A percentile compares a stretch with the other conserved stretches of the same genome.
These are phyloP conservation scores for Fusarium guadeloupense DNA, from an alignment of 2,329 filamentous ascomycete species.

Conservation along the genomic window DNA sequence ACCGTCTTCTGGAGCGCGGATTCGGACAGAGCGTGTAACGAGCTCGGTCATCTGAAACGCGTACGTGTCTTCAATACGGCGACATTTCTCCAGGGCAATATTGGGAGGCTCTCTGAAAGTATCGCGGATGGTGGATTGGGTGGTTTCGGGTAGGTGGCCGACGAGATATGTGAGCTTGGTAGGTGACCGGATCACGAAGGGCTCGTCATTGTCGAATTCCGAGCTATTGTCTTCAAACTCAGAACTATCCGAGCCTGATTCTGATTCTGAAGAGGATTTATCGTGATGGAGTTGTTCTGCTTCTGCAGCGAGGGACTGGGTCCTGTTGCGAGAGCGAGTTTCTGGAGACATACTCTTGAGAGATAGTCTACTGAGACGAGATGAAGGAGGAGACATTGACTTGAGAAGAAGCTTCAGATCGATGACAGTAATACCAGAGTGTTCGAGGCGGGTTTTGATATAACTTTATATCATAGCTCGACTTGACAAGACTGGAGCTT, in stretches of 20 bases:
- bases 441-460: conserved; percentile 6
- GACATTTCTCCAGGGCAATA: conserved; percentile 61
- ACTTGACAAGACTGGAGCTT: conserved; percentile 1
- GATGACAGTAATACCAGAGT: neutral
- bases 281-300: conserved; percentile 18
- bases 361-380: conserved; percentile 43
- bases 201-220: conserved; percentile 46
- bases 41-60: conserved; percentile 66
- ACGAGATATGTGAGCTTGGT: conserved; percentile 54
- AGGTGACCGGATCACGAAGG: conserved; percentile 49
- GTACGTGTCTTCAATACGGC: conserved; percentile 58
- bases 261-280: conserved; percentile 44
- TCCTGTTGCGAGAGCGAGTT: conserved; percentile 26
- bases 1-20: conserved; percentile 53
- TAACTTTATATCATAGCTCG: conserved; percentile 34
- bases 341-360: conserved; percentile 45
- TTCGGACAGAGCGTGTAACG: conserved; percentile 61
- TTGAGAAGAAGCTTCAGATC: neutral
- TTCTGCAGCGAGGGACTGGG: conserved; percentile 13
- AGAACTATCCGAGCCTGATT: conserved; percentile 33
- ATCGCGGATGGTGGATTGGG: conserved; percentile 53
- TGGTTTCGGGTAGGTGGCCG: conserved; percentile 50
- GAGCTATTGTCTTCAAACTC: conserved; percentile 42
- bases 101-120: conserved; percentile 59
- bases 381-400: conserved; percentile 43